phyloP scores from a whole-genome alignment of 169 alveolate species.

The Cryptosporidium xiaoi region DNA sequence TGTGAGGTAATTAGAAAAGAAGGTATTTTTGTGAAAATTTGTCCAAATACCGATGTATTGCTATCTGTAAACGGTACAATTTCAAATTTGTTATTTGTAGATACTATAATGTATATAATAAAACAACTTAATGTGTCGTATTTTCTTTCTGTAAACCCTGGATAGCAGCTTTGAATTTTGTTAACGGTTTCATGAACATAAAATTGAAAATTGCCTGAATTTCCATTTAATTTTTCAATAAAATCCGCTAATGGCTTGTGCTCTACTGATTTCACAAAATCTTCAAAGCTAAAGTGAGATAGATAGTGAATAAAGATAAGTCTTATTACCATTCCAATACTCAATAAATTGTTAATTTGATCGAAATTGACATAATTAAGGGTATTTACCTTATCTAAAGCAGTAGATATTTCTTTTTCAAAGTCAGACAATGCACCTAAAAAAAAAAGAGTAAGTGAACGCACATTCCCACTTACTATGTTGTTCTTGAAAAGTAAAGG shows the following conservation, averaged over 20 bases:
- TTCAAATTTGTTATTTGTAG: not conserved
- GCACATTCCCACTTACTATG: constrained; percentile 14
- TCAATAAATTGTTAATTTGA: not conserved
- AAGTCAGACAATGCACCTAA: not conserved
- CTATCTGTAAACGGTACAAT: not conserved
- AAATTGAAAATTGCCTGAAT: not conserved
- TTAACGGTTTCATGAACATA: not conserved
- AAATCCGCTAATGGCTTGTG: constrained; percentile 10
- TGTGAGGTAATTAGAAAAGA: constrained; percentile 34
- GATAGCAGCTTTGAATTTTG: not conserved
- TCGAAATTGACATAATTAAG: not conserved
- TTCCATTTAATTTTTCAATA: not conserved
- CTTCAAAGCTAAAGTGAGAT: constrained; percentile 14
- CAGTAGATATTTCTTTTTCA: constrained; percentile 21
- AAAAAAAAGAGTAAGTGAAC: constrained; percentile 23
- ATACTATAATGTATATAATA: not conserved
- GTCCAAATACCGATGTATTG: constrained; percentile 20
- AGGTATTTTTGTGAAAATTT: constrained; percentile 20
- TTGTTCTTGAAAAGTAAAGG: constrained; percentile 12
- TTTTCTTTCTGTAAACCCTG: not conserved
- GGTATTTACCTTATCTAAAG: not conserved
- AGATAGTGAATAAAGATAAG: constrained; percentile 22
- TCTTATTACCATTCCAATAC: constrained; percentile 29
- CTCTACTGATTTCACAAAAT: constrained; percentile 30
- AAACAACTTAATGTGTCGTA: not conserved